Conservation (phyloP, 441 rosid species). For the Iberis amara region DNA sequence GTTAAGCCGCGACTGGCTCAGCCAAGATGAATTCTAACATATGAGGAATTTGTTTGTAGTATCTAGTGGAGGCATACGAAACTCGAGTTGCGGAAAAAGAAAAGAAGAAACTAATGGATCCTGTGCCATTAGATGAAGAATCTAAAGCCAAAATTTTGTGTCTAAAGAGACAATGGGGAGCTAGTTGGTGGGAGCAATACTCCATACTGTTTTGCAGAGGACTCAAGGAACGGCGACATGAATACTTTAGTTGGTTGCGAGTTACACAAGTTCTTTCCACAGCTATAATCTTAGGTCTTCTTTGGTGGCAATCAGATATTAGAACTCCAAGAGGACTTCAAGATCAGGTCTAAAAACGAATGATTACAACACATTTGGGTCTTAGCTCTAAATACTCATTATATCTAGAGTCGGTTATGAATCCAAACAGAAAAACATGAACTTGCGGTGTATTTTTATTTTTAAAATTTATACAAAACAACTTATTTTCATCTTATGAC, state of each 20-base stretch:
- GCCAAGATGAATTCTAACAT: no score
- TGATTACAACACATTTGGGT: no score
- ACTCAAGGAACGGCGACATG: slow-evolving; percentile 83
- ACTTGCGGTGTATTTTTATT: no score
- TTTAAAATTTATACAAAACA: no score
- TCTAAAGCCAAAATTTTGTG: slow-evolving; percentile 50
- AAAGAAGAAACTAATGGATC: slow-evolving; percentile 68
- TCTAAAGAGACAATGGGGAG: slow-evolving; percentile 80
- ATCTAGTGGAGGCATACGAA: slow-evolving; percentile 86
- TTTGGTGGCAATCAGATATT: slow-evolving; percentile 90
- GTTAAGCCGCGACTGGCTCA: no score
- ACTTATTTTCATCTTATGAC: no score
- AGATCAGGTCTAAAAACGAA: slow-evolving; percentile 65
- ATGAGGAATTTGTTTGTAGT: slow-evolving; percentile 36
- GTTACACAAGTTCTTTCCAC: slow-evolving; percentile 90
- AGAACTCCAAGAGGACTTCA: slow-evolving; percentile 53
- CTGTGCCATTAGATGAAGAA: slow-evolving; percentile 69
- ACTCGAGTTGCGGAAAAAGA: slow-evolving; percentile 61
- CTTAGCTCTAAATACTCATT: no score
- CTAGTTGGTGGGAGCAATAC: slow-evolving; percentile 88
- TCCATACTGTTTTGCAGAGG: slow-evolving; percentile 74
- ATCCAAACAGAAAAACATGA: no score
- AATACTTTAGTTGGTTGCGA: slow-evolving; percentile 91
- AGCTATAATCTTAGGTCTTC: slow-evolving; percentile 76
- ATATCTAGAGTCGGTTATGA: no score